Evolutionary conservation across 768 basidiomycete species (phyloP).

Genomic region (Termitomyces sp.): DNA sequence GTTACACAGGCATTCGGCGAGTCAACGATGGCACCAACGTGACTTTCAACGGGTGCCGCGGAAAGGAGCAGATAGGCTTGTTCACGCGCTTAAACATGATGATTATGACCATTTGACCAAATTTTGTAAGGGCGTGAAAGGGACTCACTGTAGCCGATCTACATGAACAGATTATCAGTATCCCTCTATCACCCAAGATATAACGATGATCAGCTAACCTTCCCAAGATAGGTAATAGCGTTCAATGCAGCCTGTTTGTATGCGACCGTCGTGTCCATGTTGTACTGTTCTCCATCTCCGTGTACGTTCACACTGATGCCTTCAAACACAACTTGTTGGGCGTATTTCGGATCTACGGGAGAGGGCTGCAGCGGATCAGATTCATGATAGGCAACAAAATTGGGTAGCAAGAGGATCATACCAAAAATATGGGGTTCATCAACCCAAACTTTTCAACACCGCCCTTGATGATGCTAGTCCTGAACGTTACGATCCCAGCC

Average conservation of each 20-base stretch:
- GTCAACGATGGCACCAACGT: slow-evolving; percentile 65
- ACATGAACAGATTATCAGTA: slow-evolving; percentile 1
- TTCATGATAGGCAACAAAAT: not conserved
- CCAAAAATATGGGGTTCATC: slow-evolving; percentile 72
- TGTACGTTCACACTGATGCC: slow-evolving; percentile 71
- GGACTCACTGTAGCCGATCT: slow-evolving; percentile 68
- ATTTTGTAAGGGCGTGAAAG: not conserved
- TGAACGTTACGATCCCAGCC: slow-evolving; percentile 73
- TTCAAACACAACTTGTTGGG: slow-evolving; percentile 72
- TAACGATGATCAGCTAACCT: slow-evolving; percentile 28
- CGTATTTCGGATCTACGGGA: slow-evolving; percentile 70
- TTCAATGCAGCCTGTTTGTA: slow-evolving; percentile 80
- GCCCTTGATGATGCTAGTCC: slow-evolving; percentile 65
- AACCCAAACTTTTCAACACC: slow-evolving; percentile 70
- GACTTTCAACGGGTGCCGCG: slow-evolving; percentile 60
- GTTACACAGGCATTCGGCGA: slow-evolving; percentile 78
- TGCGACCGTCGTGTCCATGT: slow-evolving; percentile 77
- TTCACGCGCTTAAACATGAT: slow-evolving; percentile 49
- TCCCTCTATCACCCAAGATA: not conserved
- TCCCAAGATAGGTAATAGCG: slow-evolving; percentile 66
- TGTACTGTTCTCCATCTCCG: slow-evolving; percentile 69
- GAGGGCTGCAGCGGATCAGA: slow-evolving; percentile 45
- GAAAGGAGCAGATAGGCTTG: slow-evolving; percentile 70
- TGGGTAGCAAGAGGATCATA: slow-evolving; percentile 20
- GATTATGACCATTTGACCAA: not conserved